Percentiles rank a stretch among this genome's conserved stretches.
Conservation (phyloP, 2,329 filamentous ascomycete species). For the Exophiala mesophila region DNA sequence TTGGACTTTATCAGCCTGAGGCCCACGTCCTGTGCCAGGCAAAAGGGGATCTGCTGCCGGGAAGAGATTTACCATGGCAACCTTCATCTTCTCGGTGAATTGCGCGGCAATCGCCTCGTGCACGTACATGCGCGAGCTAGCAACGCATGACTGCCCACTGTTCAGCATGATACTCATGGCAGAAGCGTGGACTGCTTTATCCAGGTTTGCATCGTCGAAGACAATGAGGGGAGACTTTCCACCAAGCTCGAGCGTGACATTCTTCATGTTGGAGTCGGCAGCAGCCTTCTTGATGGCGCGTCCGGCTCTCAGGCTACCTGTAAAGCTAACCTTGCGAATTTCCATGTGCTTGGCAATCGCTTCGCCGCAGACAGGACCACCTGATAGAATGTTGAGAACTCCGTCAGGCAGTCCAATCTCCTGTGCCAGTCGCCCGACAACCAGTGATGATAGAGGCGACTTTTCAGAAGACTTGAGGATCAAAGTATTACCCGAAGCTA, state of each 20-base stretch:
- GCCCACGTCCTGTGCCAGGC: slow-evolving; percentile 37
- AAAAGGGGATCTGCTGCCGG: slow-evolving; percentile 41
- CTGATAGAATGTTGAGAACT: slow-evolving; percentile 71
- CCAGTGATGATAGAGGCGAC: slow-evolving; percentile 34
- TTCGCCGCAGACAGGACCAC: slow-evolving; percentile 63
- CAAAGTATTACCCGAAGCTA: slow-evolving; percentile 34
- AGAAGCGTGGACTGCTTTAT: slow-evolving; percentile 46
- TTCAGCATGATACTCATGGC: slow-evolving; percentile 53
- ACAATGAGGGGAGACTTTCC: slow-evolving; percentile 55
- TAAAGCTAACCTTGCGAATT: slow-evolving; percentile 74
- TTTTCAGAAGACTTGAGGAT: slow-evolving; percentile 29
- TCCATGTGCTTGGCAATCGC: slow-evolving; percentile 63
- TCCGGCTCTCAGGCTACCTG: slow-evolving; percentile 67
- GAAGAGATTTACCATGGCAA: slow-evolving; percentile 31
- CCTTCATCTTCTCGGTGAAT: slow-evolving; percentile 30
- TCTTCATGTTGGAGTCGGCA: slow-evolving; percentile 54
- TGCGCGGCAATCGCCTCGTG: slow-evolving; percentile 22
- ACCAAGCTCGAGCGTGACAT: slow-evolving; percentile 58
- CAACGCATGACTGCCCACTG: slow-evolving; percentile 56
- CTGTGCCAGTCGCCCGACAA: slow-evolving; percentile 61
- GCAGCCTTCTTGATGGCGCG: slow-evolving; percentile 71
- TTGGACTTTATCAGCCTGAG: slow-evolving; percentile 42
- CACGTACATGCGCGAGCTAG: slow-evolving; percentile 33
- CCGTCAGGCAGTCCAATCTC: slow-evolving; percentile 73
- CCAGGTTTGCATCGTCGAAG: slow-evolving; percentile 54